A percentile compares a stretch with the other conserved stretches of the same genome.
Evolutionary conservation across 2,329 filamentous ascomycete species (phyloP).

Genomic region (Aspergillus tamarii): DNA sequence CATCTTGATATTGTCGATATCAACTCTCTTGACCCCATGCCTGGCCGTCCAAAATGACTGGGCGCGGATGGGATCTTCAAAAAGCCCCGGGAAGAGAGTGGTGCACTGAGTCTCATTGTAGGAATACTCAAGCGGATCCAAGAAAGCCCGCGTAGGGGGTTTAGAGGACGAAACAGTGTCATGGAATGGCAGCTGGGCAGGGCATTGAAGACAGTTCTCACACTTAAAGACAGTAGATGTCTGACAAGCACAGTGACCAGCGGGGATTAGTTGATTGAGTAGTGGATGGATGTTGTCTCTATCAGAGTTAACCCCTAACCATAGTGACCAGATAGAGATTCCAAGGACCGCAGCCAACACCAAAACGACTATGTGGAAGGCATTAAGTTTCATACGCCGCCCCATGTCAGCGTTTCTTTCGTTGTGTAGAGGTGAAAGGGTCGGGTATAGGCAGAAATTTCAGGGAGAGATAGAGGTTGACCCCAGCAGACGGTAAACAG

Average conservation of each 20-base stretch:
- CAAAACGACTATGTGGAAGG: no score
- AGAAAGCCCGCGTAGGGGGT: conserved; percentile 12
- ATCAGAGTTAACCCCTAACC: conserved; percentile 29
- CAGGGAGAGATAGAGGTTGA: no score
- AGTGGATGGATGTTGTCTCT: conserved; percentile 25
- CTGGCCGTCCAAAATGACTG: conserved; percentile 21
- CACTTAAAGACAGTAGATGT: conserved; percentile 27
- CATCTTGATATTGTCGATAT: conserved; percentile 25
- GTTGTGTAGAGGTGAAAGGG: no score
- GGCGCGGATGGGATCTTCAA: conserved; percentile 30
- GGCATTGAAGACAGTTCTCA: conserved; percentile 18
- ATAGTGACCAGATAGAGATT: conserved; percentile 6
- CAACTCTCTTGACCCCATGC: conserved; percentile 18
- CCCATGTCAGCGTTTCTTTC: no score
- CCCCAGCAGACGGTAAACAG: no score
- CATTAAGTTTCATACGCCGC: no score
- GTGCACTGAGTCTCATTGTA: conserved; percentile 27
- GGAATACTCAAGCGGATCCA: background rate
- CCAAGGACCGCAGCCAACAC: background rate
- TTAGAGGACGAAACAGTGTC: background rate
- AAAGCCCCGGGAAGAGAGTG: conserved; percentile 32
- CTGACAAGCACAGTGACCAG: conserved; percentile 29
- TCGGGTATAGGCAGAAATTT: no score
- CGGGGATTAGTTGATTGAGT: conserved; percentile 30
- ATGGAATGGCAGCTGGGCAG: no score